Evolutionary conservation across 305 asterid species (phyloP).

Genomic region (Fraxinus greggii): DNA sequence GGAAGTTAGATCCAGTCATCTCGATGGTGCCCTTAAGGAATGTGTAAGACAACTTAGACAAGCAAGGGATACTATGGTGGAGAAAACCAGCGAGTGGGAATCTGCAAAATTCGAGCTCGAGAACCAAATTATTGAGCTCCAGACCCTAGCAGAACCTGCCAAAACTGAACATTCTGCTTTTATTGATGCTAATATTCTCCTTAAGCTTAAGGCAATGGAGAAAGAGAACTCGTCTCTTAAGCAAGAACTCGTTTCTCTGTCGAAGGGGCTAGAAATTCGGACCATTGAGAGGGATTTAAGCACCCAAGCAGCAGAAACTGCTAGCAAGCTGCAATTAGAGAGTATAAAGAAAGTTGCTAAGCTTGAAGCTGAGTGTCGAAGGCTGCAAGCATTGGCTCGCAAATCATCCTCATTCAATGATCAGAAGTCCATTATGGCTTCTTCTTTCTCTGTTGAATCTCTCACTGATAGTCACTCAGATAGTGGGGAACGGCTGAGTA

Average conservation of each 20-base stretch:
- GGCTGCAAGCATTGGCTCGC: conserved; percentile 46
- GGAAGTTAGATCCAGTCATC: conserved; percentile 71
- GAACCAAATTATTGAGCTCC: conserved; percentile 47
- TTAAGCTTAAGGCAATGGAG: conserved; percentile 41
- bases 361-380: conserved; percentile 75
- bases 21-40: conserved; percentile 83
- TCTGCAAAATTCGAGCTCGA: conserved; percentile 48
- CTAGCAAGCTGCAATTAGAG: conserved; percentile 75
- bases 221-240: conserved; percentile 55
- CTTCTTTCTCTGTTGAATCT: conserved; percentile 54
- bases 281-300: conserved; percentile 68
- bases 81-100: conserved; percentile 49
- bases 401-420: conserved; percentile 40
- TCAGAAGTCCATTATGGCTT: conserved; percentile 35
- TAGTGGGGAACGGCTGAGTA: conserved; percentile 47
- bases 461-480: conserved; percentile 66
- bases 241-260: conserved; percentile 42
- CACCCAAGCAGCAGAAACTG: conserved; percentile 71
- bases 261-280: conserved; percentile 48
- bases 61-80: conserved; percentile 50
- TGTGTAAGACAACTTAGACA: conserved; percentile 73
- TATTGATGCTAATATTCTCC: conserved; percentile 33
- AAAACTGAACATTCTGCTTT: conserved; percentile 26
- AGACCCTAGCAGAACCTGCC: conserved; percentile 29
- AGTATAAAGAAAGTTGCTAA: conserved; percentile 62